Evolutionary conservation across 495 filamentous ascomycete genomes (phyloP).

Genomic region (Aspergillus kassunensis): DNA sequence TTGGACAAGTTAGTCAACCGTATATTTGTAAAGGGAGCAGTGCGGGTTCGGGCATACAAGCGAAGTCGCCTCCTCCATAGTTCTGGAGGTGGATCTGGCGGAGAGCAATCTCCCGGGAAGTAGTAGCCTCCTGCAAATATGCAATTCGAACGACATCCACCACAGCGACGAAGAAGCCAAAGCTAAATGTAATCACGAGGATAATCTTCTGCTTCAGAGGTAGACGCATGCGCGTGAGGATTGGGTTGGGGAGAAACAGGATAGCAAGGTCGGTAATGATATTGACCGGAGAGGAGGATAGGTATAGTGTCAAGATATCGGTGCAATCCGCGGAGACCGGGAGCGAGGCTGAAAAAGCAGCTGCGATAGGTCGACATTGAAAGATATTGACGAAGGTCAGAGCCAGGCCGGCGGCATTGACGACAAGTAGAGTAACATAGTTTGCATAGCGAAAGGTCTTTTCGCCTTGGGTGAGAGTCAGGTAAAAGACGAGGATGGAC

Average conservation of each 20-base stretch:
- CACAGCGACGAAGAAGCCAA: constrained; percentile 81
- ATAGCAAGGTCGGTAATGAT: constrained; percentile 81
- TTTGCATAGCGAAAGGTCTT: constrained; percentile 67
- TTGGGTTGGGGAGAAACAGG: constrained; percentile 79
- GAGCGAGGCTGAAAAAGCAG: constrained; percentile 52
- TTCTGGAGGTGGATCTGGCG: constrained; percentile 33
- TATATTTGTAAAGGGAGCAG: background rate
- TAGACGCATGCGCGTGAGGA: constrained; percentile 79
- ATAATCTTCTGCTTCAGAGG: constrained; percentile 82
- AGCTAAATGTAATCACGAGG: constrained; percentile 72
- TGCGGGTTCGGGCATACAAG: constrained; percentile 38
- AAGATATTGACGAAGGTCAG: constrained; percentile 85
- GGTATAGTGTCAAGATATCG: constrained; percentile 75
- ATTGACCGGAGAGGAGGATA: constrained; percentile 80
- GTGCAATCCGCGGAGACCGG: constrained; percentile 52
- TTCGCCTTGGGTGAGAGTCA: constrained; percentile 71
- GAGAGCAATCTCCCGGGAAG: constrained; percentile 27
- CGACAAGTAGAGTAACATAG: constrained; percentile 64
- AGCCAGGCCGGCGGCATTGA: constrained; percentile 72
- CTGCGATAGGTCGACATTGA: constrained; percentile 73
- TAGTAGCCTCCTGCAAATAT: constrained; percentile 74
- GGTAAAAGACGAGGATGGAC: constrained; percentile 86
- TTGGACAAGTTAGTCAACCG: constrained; percentile 10
- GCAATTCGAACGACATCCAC: constrained; percentile 88
- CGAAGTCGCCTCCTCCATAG: constrained; percentile 45